phyloP scores from a whole-genome alignment of 345 rosid genomes.

The Pseudoturritis turrita region DNA sequence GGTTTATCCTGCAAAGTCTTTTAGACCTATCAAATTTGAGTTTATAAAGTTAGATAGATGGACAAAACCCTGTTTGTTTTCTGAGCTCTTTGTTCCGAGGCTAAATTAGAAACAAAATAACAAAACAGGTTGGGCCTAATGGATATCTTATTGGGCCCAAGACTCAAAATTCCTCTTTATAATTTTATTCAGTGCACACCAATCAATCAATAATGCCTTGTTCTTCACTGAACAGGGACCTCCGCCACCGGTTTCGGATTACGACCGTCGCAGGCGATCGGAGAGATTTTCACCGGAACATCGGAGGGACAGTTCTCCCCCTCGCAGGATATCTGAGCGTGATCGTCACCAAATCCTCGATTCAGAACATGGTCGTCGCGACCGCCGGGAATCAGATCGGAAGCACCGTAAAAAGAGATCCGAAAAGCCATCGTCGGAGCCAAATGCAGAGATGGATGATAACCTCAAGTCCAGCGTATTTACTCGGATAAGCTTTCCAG shows the following conservation, averaged over 20 bases:
- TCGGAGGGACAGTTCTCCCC: conserved; percentile 43
- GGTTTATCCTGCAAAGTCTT: background rate
- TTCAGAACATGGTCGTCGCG: conserved; percentile 36
- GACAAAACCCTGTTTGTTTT: background rate
- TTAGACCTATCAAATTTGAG: background rate
- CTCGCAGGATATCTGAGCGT: conserved; percentile 52
- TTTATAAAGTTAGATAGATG: too few species aligned
- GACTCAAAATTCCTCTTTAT: background rate
- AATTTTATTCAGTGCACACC: background rate
- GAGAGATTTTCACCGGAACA: conserved; percentile 12
- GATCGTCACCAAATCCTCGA: conserved; percentile 27
- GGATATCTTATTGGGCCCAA: background rate
- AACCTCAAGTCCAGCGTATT: conserved; percentile 61
- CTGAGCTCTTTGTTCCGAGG: background rate
- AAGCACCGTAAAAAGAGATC: conserved; percentile 18
- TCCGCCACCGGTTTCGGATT: conserved; percentile 28
- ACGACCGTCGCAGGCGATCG: conserved; percentile 19
- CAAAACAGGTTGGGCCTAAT: background rate
- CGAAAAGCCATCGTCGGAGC: conserved; percentile 17
- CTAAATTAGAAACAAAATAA: background rate
- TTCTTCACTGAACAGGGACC: conserved; percentile 35
- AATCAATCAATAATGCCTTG: conserved; percentile 5
- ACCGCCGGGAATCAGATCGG: conserved; percentile 17
- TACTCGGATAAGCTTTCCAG: conserved; percentile 79
- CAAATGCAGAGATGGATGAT: conserved; percentile 21